Evolutionary conservation across 169 alveolate species (phyloP).

Genomic region (Eimeria brunetti): DNA sequence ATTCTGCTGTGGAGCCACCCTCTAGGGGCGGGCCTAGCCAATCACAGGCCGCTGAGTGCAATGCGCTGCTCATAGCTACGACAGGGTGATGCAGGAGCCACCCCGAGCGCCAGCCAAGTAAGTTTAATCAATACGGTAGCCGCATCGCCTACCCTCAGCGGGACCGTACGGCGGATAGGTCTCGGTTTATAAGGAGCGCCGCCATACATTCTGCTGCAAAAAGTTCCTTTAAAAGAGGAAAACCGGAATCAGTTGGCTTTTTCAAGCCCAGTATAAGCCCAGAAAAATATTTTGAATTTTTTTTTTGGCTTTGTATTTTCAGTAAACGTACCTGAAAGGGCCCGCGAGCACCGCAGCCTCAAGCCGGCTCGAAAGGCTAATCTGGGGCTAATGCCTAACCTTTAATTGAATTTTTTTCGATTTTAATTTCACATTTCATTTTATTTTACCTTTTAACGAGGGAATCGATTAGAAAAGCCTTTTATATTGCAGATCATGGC

Average conservation of each 20-base stretch:
- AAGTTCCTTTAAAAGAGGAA: no score
- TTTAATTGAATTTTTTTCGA: no score
- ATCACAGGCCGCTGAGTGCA: slow-evolving; percentile 98
- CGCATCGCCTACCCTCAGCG: neutral
- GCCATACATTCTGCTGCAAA: neutral
- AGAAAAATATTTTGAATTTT: neutral
- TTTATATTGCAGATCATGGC: no score
- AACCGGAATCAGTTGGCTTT: neutral
- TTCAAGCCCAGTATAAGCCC: neutral
- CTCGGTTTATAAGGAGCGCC: neutral
- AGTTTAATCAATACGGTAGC: slow-evolving; percentile 83
- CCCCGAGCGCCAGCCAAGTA: slow-evolving; percentile 99
- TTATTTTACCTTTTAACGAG: no score
- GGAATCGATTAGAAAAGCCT: no score
- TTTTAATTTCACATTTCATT: no score
- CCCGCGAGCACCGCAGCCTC: neutral
- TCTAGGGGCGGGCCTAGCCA: slow-evolving; percentile 96
- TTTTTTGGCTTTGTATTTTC: neutral
- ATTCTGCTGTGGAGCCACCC: slow-evolving; percentile 97
- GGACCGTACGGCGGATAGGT: slow-evolving; percentile 18
- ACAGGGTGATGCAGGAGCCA: slow-evolving; percentile 97
- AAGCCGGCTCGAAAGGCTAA: no score
- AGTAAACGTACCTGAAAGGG: neutral
- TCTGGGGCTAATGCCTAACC: no score
- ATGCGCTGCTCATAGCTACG: slow-evolving; percentile 98